Evolutionary conservation across 805 yeast genomes (phyloP), one percentile per base, ranked within the genome.

Genomic region (Candida maesae): DNA sequence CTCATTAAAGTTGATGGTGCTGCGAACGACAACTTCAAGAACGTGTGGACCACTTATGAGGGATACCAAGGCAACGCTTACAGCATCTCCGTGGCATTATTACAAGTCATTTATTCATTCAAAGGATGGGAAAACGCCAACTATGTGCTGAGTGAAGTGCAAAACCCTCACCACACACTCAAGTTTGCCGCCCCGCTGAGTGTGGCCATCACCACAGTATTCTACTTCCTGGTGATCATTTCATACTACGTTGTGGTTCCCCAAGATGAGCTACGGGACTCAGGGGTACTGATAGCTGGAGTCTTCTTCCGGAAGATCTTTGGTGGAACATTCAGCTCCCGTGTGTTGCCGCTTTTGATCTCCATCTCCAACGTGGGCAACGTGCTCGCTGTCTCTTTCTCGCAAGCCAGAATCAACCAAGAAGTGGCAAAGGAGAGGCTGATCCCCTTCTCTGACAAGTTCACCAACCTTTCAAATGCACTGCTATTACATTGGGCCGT

Each of bases 61-160:
- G 59, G 62, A 15, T 70, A 70, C 33, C 64, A 70, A 2, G 70
- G 76, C 2, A 59, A 55, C 33, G 50, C 64, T 10, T 80, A 77
- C 51, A 71, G 74, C 28, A 54, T 72, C 6, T 69, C 84, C 2
- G 78, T 78, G 27, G 84, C 81, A 1, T 53, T 79, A 25, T 55
- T 79, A 27, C 75, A 81, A 36, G 72, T 80, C 18, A 74, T 80
- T 12, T 79, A 78, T 52, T 77, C 84, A 1, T 79, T 78, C 59
- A 74, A 79, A 44, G 86, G 86, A 5, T 79, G 85, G 84, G 85
- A 80, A 48, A 79, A 79, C 49, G 81, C 80, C 32, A 80, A 80
- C 53, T 73, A 77, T 48, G 86, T 79, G 1, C 60, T 79, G 38
- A 71, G 73, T 44, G 85, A 79, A 50, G 70, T 79, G 32, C 65